Percentiles rank a stretch among this genome's conserved stretches.
Evolutionary conservation across 345 rosid species (phyloP).

Genomic region (Eucalyptus camaldulensis): DNA sequence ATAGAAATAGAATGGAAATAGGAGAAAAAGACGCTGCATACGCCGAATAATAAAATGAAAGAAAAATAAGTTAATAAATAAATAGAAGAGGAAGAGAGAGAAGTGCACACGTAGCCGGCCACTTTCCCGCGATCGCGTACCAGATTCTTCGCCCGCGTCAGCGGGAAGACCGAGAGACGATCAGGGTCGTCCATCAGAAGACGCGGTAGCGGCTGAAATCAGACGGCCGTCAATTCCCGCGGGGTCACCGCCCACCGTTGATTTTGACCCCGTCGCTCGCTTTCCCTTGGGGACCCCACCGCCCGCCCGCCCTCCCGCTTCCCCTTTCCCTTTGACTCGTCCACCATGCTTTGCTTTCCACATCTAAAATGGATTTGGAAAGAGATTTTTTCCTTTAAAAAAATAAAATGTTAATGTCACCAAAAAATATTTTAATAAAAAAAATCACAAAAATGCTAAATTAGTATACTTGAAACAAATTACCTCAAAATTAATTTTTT

Average conservation of each 20-base stretch:
- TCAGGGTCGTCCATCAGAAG: neutral
- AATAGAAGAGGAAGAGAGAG: neutral
- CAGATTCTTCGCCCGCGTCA: neutral
- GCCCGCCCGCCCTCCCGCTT: neutral
- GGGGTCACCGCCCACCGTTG: neutral
- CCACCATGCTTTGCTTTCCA: neutral
- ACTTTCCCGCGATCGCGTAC: neutral
- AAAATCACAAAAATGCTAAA: accelerated
- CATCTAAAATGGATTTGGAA: neutral
- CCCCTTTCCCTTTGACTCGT: neutral
- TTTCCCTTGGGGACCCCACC: neutral
- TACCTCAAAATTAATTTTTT: too few species aligned
- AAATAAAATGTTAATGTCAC: neutral
- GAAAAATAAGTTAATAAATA: neutral
- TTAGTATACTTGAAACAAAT: accelerated
- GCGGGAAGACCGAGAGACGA: neutral
- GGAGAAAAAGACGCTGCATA: neutral
- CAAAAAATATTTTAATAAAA: too few species aligned
- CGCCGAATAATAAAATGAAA: neutral
- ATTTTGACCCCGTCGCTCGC: neutral
- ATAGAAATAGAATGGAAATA: neutral
- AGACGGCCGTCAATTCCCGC: neutral
- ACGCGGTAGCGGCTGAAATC: neutral
- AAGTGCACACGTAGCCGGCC: neutral
- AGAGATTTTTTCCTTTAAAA: neutral